Conservation (phyloP, 805 yeast genomes). For the Candida silvicultrix region DNA sequence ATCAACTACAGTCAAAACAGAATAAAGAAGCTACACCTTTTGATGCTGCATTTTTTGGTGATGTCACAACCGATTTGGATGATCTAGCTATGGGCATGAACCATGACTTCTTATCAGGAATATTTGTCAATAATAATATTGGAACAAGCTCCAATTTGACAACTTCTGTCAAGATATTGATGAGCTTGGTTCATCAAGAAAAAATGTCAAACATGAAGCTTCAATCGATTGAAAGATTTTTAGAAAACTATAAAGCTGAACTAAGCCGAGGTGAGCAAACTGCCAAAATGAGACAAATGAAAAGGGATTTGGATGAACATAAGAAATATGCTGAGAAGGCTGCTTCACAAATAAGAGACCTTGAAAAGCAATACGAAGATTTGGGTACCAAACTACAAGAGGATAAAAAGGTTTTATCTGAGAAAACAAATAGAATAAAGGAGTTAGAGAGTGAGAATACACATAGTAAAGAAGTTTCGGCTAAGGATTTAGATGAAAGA, state of each 20-base stretch:
- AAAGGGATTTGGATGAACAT: neutral
- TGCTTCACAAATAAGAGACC: neutral
- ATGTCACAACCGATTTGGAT: constrained; percentile 40
- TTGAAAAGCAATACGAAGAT: neutral
- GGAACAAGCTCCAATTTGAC: constrained; percentile 51
- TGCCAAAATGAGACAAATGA: neutral
- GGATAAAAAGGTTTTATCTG: neutral
- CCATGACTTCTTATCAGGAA: constrained; percentile 44
- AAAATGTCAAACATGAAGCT: constrained; percentile 54
- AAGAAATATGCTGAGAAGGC: neutral
- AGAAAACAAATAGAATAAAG: neutral
- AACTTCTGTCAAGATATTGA: constrained; percentile 46
- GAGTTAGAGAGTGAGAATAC: neutral
- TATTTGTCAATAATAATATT: constrained; percentile 53
- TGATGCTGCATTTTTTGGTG: constrained; percentile 60
- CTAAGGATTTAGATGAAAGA: neutral
- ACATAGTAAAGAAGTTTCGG: neutral
- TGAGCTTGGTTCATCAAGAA: constrained; percentile 49
- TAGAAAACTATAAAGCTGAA: constrained; percentile 38
- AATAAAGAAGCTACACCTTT: constrained; percentile 30
- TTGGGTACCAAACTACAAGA: neutral
- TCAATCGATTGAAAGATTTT: constrained; percentile 46
- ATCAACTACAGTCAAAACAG: constrained; percentile 7
- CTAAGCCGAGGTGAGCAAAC: constrained; percentile 4
- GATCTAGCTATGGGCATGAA: constrained; percentile 43